Base-by-base conservation (phyloP, 495 filamentous ascomycete genomes). In the Neurospora terricola region DNA sequence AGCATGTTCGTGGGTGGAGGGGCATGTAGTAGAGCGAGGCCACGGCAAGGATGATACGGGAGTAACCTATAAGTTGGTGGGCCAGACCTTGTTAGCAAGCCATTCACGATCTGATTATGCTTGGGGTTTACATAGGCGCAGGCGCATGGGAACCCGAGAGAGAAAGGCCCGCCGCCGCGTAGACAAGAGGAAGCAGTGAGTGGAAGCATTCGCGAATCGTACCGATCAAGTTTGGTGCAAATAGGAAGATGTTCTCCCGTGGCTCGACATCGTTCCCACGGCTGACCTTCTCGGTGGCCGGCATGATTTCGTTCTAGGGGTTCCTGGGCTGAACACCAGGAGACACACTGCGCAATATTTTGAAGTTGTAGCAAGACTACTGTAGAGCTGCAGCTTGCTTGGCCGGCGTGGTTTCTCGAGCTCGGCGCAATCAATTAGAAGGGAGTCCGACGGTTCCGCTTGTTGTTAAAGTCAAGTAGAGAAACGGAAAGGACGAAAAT, bases 21-120 rank as follows among this genome's bases (percentile, higher is more conserved):
- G 94, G 94, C 96, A 98, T 98, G 86, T 96, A 99, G 85, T 97
- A 98, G 74, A 99, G 90, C 69, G 94, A 97, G 45, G 92, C 93
- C 74, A 97, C 84, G 74, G 95, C 92, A 72, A 99, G 90, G 75
- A 98, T 84, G 77, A 98, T 91, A 76, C 96, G 92, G 72, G 85
- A 87, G 83, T 98, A 98, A 75, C 96, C 95, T 97, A 72, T 10
- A 37, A 30, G 42, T 54, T 7, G 59, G 14, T 30, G 39, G 54
- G 54, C 54, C 54, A 70, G 42, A 36, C 27, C 16, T 27, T 36
- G 69, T 74, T 42, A 74, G 72, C 73, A 69, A n/a, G 43, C 45
- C 23, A 69, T 54, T 37, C 42, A 45, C 18, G n/a, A 37, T 36
- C 9, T 59, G 40, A 36, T 66, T 18, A 66, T 66, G 54, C 14